phyloP scores from a whole-genome alignment of 225 moss, liverwort and hornwort genomes.

The Rhytidiadelphus loreus region DNA sequence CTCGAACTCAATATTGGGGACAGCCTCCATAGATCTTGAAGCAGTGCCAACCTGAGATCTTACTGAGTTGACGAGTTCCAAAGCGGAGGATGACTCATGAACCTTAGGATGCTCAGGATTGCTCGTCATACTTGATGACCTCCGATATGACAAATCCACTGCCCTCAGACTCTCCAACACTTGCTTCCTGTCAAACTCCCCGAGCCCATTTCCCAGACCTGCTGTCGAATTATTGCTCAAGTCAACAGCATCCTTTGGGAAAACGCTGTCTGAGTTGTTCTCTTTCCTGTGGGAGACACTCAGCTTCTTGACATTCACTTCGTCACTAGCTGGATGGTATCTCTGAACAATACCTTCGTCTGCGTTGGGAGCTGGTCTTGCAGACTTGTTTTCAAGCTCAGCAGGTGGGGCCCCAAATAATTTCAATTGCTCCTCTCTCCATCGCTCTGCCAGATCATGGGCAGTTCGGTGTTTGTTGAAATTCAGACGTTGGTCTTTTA shows the following conservation, averaged over 20 bases:
- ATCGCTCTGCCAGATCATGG: slow-evolving; percentile 62
- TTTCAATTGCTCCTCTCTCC: slow-evolving; percentile 73
- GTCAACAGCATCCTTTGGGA: not conserved
- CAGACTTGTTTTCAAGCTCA: slow-evolving; percentile 1
- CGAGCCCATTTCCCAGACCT: slow-evolving; percentile 13
- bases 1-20: slow-evolving; percentile 15
- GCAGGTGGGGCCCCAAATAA: slow-evolving; percentile 24
- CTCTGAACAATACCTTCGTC: slow-evolving; percentile 8
- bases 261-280: not conserved
- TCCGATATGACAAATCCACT: slow-evolving; percentile 31
- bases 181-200: slow-evolving; percentile 46
- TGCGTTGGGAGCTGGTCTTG: not conserved
- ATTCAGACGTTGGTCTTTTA: slow-evolving; percentile 46
- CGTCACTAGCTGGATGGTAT: slow-evolving; percentile 14
- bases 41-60: slow-evolving; percentile 15
- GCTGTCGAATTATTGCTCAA: not conserved
- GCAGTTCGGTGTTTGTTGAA: slow-evolving; percentile 54
- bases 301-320: slow-evolving; percentile 7
- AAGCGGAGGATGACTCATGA: slow-evolving; percentile 19
- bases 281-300: slow-evolving; percentile 2
- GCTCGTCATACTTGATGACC: slow-evolving; percentile 14
- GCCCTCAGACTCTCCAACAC: slow-evolving; percentile 44
- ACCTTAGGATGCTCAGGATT: slow-evolving; percentile 19
- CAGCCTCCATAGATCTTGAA: slow-evolving; percentile 10
- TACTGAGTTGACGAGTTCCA: slow-evolving; percentile 33